Base-by-base conservation (phyloP, 768 basidiomycete genomes). In the Calvatia gigantea region DNA sequence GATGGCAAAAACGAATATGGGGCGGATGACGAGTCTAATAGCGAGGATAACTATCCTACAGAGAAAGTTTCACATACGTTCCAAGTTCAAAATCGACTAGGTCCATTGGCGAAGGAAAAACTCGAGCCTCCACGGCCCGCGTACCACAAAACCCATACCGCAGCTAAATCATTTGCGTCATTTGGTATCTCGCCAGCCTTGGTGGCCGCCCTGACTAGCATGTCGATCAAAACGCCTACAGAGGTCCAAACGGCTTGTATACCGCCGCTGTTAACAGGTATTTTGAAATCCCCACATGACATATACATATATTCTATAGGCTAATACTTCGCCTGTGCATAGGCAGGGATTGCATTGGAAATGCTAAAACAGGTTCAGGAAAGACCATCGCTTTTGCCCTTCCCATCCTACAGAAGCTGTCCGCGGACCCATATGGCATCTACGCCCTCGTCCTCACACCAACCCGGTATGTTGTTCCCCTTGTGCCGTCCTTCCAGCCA, bases 311-410 rank as follows among this genome's bases (percentile, higher is more conserved):
- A 49, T 31, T 56, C 25, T 45, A 44, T 43, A 3, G 43, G 6
- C 25, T 11, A 7, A 39, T 12, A 29, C 19, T 33, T 12, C 8
- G 29, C 27, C 37, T 28, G 2, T 15, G 9, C 31, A n/a, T 14
- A 93, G 96, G 96, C 35, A 82, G 87, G 65, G 96, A 99, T 70
- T 98, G 95, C 69, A 92, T 99, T 56, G 97, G 97, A 8, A 94
- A 96, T 60, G 94, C 97, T 1, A 95, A 98, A 73, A 99, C 97
- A 0, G 97, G 97, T 50, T 94, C 92, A 1, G 96, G 96, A 64
- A 99, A 99, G 74, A 99, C 97, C 0, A 85, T 99, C 56, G 95
- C 97, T 0, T 99, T 99, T 62, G 97, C 96, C 1, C 71, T 98
- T 4, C 97, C 97, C 4, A 98, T 98, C 54, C 75, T 98, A 6